These are phyloP conservation scores for Colletotrichum sansevieriae DNA, from an alignment of 2,329 filamentous ascomycete genomes.

Conservation along the genomic window DNA sequence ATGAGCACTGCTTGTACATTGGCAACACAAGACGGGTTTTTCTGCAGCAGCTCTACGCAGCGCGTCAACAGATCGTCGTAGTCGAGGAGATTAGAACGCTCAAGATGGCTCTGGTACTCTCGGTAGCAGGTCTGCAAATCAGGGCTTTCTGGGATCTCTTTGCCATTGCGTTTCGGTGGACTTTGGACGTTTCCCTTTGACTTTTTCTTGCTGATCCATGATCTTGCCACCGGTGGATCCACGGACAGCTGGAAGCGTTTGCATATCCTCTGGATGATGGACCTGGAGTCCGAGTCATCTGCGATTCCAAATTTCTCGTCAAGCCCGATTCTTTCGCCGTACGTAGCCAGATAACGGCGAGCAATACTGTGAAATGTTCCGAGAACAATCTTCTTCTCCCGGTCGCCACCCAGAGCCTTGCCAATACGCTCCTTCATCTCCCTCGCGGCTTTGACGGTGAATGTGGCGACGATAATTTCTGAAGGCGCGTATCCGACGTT, in stretches of 20 bases:
- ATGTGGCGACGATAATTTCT: slow-evolving; percentile 95
- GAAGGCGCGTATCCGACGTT: slow-evolving; percentile 79
- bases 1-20: slow-evolving; percentile 94
- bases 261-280: slow-evolving; percentile 85
- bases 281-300: slow-evolving; percentile 83
- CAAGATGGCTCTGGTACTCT: slow-evolving; percentile 83
- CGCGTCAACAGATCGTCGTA: slow-evolving; percentile 92
- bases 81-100: slow-evolving; percentile 85
- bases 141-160: slow-evolving; percentile 55
- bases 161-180: slow-evolving; percentile 47
- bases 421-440: slow-evolving; percentile 95
- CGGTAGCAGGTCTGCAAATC: slow-evolving; percentile 77
- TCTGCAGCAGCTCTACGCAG: slow-evolving; percentile 82
- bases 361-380: slow-evolving; percentile 97
- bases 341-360: slow-evolving; percentile 83
- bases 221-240: slow-evolving; percentile 77
- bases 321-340: slow-evolving; percentile 87
- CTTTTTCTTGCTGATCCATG: slow-evolving; percentile 80
- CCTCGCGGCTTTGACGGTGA: slow-evolving; percentile 92
- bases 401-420: slow-evolving; percentile 80
- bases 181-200: slow-evolving; percentile 63
- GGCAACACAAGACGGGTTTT: slow-evolving; percentile 82
- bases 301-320: slow-evolving; percentile 90
- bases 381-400: slow-evolving; percentile 82
- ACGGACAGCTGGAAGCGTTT: slow-evolving; percentile 78